phyloP scores from a whole-genome alignment of 2,329 filamentous ascomycete genomes.

The Paecilomyces fulvus region DNA sequence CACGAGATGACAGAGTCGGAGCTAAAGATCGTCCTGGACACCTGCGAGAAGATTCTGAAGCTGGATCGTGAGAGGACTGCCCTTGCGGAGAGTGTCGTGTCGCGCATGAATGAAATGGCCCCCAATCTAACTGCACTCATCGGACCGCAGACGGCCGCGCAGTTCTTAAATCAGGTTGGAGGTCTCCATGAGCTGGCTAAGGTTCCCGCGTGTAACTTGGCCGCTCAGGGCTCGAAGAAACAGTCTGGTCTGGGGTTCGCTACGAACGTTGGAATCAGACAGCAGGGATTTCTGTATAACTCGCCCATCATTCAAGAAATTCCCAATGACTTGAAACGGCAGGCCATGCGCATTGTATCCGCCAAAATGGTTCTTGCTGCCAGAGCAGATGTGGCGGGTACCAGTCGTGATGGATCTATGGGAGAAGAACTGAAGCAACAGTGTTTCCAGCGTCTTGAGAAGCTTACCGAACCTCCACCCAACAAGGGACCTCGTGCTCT shows the following conservation, averaged over 20 bases:
- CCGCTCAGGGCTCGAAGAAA: conserved; percentile 84
- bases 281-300: conserved; percentile 89
- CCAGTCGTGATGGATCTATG: conserved; percentile 69
- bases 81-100: conserved; percentile 89
- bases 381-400: conserved; percentile 78
- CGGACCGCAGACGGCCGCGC: conserved; percentile 85
- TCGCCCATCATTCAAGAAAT: conserved; percentile 82
- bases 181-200: conserved; percentile 83
- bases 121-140: conserved; percentile 88
- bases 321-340: conserved; percentile 76
- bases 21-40: conserved; percentile 62
- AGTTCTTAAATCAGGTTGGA: conserved; percentile 90
- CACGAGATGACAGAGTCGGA: conserved; percentile 67
- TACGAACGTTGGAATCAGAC: conserved; percentile 81
- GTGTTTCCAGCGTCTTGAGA: conserved; percentile 79
- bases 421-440: conserved; percentile 75
- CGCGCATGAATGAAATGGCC: conserved; percentile 91
- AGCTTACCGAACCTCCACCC: conserved; percentile 81
- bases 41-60: conserved; percentile 80
- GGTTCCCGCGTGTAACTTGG: conserved; percentile 85
- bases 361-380: conserved; percentile 92
- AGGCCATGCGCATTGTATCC: conserved; percentile 90
- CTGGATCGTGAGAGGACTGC: conserved; percentile 80
- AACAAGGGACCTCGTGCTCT: conserved; percentile 83
- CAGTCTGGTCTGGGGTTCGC: conserved; percentile 73